These are phyloP conservation scores for Cryphonectria japonica DNA, from an alignment of 2,329 filamentous ascomycete genomes.

Conservation along the genomic window DNA sequence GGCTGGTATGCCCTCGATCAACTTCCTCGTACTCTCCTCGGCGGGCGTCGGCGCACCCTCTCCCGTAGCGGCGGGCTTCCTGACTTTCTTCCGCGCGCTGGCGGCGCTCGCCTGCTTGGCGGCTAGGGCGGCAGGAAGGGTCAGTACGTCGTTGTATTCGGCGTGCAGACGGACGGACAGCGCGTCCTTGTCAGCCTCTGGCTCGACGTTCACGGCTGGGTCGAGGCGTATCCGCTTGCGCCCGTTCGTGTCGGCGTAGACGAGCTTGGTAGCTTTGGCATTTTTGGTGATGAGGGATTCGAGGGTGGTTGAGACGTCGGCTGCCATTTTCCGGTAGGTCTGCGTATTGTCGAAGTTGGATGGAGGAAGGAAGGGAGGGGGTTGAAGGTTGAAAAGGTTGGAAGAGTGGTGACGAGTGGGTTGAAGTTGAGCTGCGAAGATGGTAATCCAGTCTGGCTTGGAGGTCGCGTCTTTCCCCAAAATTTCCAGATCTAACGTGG, in stretches of 20 bases:
- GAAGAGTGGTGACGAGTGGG: neutral
- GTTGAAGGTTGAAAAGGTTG: neutral
- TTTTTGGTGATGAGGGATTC: constrained; percentile 46
- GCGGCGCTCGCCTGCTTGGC: constrained; percentile 73
- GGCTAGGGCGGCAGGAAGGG: constrained; percentile 76
- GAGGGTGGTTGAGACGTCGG: constrained; percentile 40
- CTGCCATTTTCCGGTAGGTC: constrained; percentile 33
- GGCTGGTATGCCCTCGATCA: constrained; percentile 67
- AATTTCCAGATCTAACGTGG: neutral
- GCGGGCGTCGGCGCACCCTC: constrained; percentile 37
- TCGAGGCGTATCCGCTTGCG: constrained; percentile 42
- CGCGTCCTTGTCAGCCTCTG: constrained; percentile 46
- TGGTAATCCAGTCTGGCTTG: neutral
- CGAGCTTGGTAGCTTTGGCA: constrained; percentile 44
- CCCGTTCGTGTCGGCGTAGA: constrained; percentile 41
- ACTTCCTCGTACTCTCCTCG: constrained; percentile 60
- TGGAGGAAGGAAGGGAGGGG: constrained; percentile 50
- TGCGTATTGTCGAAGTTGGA: constrained; percentile 28
- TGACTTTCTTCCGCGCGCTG: constrained; percentile 66
- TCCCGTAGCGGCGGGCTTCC: constrained; percentile 46
- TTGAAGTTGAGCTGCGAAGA: neutral
- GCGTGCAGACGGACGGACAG: constrained; percentile 63
- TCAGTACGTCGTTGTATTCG: constrained; percentile 79
- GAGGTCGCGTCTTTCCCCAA: constrained; percentile 3
- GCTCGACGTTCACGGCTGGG: constrained; percentile 44